Base-by-base conservation (phyloP, 2,329 filamentous ascomycete species). In the Niveomyces coronatus region DNA sequence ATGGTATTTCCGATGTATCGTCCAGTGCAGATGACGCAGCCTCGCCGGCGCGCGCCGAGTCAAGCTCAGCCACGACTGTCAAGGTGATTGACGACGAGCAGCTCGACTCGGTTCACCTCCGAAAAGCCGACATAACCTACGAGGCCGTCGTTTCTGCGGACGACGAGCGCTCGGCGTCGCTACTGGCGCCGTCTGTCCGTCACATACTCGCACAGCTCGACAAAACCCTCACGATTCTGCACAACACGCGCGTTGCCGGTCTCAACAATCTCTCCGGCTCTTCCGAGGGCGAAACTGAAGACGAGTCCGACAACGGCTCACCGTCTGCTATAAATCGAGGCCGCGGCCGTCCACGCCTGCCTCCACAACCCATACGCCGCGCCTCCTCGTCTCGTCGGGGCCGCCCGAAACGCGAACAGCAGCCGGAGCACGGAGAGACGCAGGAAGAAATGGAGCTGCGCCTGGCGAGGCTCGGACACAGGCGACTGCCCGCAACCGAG, bases 181-280 rank as follows among this genome's bases (percentile, higher is more conserved):
- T 93, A 5, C 62, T 94, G 13, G 69, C 70, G 1, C 85, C 86
- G 0, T 70, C 75, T 0, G 70, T 83, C 9, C 69, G 79, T n/a
- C 79, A 85, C 46, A 71, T 88, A 13, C 65, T 94, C 8, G 60
- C 67, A 2, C 74, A 76, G 24, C 54, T 94, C 2, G 85, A 95
- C 48, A 57, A 65, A 5, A 68, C 89, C 1, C 69, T 94, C 5
- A 64, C 68, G 20, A 74, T 79, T 4, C 65, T 96, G 11, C 85
- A 88, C 52, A 74, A 79, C 42, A 68, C 74, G 1, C 72, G 80
- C 26, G 61, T 73, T 30, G 70, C 76, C 3, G 49, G 54, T 16
- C 60, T 62, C 39, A 63, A 47, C 44, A 47, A 60, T 37, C 46
- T 59, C 40, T 61, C 61, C 29, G 56, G 61, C 46, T 61, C 64